phyloP scores from a whole-genome alignment of 306 rosid genomes.

The Crataegus laevigata region DNA sequence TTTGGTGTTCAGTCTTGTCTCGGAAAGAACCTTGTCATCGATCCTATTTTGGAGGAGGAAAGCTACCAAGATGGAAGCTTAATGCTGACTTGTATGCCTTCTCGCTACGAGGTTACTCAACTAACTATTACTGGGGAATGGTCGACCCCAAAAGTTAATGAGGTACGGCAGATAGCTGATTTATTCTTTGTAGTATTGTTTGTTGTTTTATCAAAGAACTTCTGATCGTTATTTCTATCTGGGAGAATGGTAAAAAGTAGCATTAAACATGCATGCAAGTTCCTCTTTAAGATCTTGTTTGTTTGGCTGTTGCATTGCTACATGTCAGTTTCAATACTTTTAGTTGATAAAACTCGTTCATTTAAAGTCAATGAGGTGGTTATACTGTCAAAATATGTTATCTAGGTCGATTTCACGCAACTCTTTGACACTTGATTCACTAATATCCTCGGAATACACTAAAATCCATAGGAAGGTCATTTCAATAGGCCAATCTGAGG shows the following conservation, averaged over 20 bases:
- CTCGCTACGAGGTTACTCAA: conserved; percentile 91
- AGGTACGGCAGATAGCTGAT: conserved; percentile 25
- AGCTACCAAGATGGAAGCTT: conserved; percentile 86
- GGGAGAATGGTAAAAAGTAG: not conserved
- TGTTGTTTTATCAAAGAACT: not conserved
- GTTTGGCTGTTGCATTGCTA: not conserved
- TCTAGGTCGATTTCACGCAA: not conserved
- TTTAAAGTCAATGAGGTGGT: not conserved
- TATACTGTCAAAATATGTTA: not conserved
- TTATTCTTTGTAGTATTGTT: not conserved
- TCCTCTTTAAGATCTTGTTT: not conserved
- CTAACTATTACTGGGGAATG: conserved; percentile 86
- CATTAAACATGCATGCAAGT: not conserved
- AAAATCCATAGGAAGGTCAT: not conserved
- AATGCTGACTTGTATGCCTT: conserved; percentile 83
- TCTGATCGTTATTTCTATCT: not conserved
- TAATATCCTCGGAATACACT: not conserved
- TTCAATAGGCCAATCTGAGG: not conserved
- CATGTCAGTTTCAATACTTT: not conserved
- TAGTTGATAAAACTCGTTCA: not conserved
- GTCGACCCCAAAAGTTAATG: conserved; percentile 57
- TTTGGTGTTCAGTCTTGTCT: conserved; percentile 54
- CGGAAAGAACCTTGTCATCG: conserved; percentile 73
- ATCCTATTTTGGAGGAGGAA: conserved; percentile 88
- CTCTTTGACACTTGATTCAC: not conserved